These are phyloP conservation scores for Suillus subalutaceus DNA, from an alignment of 768 basidiomycete genomes.

Conservation along the genomic window DNA sequence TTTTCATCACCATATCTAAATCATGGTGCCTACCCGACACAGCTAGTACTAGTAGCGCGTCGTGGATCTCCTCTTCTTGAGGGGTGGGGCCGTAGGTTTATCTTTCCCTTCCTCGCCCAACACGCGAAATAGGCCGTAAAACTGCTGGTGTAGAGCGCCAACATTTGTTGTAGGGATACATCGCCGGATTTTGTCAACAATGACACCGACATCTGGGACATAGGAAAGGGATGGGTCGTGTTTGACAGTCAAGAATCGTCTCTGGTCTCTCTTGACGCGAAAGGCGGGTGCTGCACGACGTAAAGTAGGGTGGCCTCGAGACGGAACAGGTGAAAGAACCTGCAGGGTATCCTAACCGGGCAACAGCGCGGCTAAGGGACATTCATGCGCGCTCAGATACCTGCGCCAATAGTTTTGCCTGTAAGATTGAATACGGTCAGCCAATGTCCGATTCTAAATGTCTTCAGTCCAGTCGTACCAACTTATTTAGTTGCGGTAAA, in stretches of 20 bases:
- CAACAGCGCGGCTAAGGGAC: slow-evolving; percentile 48
- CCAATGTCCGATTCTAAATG: background rate
- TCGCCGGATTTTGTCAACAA: slow-evolving; percentile 8
- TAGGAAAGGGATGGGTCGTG: slow-evolving; percentile 7
- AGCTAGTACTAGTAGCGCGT: slow-evolving; percentile 49
- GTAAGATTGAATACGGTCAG: background rate
- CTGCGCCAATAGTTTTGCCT: slow-evolving; percentile 17
- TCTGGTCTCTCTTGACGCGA: slow-evolving; percentile 5
- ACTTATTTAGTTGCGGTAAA: slow-evolving; percentile 10
- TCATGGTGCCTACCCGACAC: slow-evolving; percentile 55
- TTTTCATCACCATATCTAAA: slow-evolving; percentile 53
- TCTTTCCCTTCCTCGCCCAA: background rate
- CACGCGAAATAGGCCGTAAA: slow-evolving; percentile 4
- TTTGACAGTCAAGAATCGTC: background rate
- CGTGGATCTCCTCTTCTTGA: slow-evolving; percentile 36
- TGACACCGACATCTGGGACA: background rate
- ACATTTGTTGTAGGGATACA: slow-evolving; percentile 1
- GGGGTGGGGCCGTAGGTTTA: slow-evolving; percentile 1
- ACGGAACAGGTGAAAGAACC: slow-evolving; percentile 26
- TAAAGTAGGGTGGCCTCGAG: background rate
- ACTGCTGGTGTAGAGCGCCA: slow-evolving; percentile 6
- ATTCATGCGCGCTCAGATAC: slow-evolving; percentile 58
- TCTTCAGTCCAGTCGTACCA: slow-evolving; percentile 20
- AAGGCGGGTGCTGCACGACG: background rate
- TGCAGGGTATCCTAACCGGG: slow-evolving; percentile 31